Percentiles rank a stretch among this genome's conserved stretches.
phyloP scores from a whole-genome alignment of 2,329 filamentous ascomycete species.

The Blastomyces percursus region DNA sequence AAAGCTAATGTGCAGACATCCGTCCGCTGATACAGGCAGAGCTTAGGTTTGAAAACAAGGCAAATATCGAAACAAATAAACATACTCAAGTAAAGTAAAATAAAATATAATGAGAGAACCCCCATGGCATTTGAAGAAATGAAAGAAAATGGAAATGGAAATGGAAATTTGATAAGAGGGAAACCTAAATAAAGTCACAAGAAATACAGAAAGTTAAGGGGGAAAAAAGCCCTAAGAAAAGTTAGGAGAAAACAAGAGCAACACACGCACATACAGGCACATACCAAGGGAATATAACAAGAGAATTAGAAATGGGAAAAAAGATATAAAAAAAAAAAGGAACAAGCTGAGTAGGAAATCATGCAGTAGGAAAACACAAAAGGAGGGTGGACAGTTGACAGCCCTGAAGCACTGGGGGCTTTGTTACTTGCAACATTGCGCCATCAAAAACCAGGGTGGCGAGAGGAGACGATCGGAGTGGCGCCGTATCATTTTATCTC shows the following conservation, averaged over 20 bases:
- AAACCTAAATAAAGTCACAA: conserved; percentile 1
- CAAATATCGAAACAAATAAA: neutral
- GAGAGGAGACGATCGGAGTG: neutral
- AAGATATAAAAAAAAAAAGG: conserved; percentile 19
- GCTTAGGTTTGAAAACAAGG: neutral
- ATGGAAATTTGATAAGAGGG: neutral
- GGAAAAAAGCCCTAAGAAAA: neutral
- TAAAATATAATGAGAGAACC: neutral
- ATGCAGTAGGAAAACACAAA: conserved; percentile 18
- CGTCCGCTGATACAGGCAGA: neutral
- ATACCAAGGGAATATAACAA: conserved; percentile 11
- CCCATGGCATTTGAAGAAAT: conserved; percentile 7
- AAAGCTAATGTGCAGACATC: neutral
- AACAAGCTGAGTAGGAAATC: conserved; percentile 30
- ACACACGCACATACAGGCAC: neutral
- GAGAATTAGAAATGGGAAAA: conserved; percentile 17
- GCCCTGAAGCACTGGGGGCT: neutral
- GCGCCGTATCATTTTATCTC: conserved; percentile 1
- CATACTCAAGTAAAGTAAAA: neutral
- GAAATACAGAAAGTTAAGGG: conserved; percentile 2
- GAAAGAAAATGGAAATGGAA: neutral
- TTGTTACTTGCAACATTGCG: neutral
- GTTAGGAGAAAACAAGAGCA: neutral
- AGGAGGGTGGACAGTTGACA: conserved; percentile 11
- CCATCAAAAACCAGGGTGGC: neutral